A percentile compares a stretch with the other conserved stretches of the same genome.
phyloP scores from a whole-genome alignment of 2,329 filamentous ascomycete genomes.

The Trichoderma guizhouense region DNA sequence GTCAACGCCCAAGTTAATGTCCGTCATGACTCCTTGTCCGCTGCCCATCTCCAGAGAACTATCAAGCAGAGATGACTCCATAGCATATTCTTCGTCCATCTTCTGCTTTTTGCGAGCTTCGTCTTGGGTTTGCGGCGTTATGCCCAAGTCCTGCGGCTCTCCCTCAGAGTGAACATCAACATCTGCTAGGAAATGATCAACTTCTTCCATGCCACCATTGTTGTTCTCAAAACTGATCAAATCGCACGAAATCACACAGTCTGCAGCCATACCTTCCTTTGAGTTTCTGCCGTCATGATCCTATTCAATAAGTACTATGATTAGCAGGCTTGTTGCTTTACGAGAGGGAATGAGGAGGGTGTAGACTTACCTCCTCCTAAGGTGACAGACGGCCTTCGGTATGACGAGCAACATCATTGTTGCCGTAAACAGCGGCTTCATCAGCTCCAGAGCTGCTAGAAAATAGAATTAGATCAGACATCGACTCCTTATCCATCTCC shows the following conservation, averaged over 20 bases:
- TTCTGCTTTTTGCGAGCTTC: not conserved
- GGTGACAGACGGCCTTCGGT: constrained; percentile 27
- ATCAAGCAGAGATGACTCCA: not conserved
- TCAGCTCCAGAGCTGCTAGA: not conserved
- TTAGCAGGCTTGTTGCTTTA: not conserved
- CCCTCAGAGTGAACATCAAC: not conserved
- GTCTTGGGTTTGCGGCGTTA: not conserved
- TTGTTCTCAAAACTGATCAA: not conserved
- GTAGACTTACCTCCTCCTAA: constrained; percentile 26
- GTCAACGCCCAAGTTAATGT: not conserved
- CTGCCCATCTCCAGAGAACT: not conserved
- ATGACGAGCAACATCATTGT: not conserved
- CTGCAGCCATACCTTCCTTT: not conserved
- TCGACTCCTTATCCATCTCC: not conserved
- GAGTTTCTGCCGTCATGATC: not conserved
- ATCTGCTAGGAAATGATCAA: not conserved
- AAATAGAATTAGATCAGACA: not conserved
- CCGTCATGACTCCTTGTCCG: not conserved
- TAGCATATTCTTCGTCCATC: not conserved
- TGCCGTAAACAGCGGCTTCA: not conserved
- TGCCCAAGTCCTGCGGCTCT: not conserved
- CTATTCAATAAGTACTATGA: not conserved
- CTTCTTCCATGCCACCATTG: not conserved
- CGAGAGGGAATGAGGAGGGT: not conserved
- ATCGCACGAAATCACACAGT: not conserved